A percentile compares a stretch with the other conserved stretches of the same genome.
These are phyloP conservation scores for Leishmania arabica DNA, from an alignment of 208 protist species.

Conservation along the genomic window DNA sequence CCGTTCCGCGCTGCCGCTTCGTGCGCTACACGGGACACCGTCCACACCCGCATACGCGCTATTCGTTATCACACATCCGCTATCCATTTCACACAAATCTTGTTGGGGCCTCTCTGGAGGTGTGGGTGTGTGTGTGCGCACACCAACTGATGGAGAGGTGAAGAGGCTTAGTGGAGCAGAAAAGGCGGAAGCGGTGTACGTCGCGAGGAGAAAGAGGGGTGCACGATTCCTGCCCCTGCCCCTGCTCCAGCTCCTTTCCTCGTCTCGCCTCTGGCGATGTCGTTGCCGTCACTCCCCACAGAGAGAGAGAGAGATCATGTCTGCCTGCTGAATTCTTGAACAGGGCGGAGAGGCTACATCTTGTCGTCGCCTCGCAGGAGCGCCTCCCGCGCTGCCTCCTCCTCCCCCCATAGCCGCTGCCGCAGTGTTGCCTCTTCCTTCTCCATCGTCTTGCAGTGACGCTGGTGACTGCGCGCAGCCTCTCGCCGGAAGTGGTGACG, in stretches of 20 bases:
- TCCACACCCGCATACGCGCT: neutral
- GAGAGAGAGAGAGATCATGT: neutral
- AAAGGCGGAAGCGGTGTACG: neutral
- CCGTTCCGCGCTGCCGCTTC: neutral
- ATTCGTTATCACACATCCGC: neutral
- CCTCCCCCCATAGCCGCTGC: conserved; percentile 24
- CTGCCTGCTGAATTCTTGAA: neutral
- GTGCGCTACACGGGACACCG: neutral
- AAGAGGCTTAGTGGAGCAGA: neutral
- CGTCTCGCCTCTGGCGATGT: neutral
- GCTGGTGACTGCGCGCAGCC: conserved; percentile 34
- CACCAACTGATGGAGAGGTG: neutral
- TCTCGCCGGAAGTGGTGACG: conserved; percentile 32
- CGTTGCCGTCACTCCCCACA: neutral
- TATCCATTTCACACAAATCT: neutral
- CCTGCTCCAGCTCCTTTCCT: neutral
- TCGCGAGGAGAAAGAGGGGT: neutral
- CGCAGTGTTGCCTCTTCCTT: conserved; percentile 29
- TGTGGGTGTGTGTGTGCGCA: neutral
- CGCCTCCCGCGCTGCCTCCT: conserved; percentile 1
- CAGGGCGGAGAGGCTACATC: neutral
- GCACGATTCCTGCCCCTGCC: no score
- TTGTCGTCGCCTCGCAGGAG: neutral
- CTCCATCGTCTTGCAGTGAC: conserved; percentile 21
- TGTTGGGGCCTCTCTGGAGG: neutral